Evolutionary conservation across 1,284 basidiomycete species (phyloP), one percentile per base, ranked within the genome.

Genomic region (Tylopilus sp.): DNA sequence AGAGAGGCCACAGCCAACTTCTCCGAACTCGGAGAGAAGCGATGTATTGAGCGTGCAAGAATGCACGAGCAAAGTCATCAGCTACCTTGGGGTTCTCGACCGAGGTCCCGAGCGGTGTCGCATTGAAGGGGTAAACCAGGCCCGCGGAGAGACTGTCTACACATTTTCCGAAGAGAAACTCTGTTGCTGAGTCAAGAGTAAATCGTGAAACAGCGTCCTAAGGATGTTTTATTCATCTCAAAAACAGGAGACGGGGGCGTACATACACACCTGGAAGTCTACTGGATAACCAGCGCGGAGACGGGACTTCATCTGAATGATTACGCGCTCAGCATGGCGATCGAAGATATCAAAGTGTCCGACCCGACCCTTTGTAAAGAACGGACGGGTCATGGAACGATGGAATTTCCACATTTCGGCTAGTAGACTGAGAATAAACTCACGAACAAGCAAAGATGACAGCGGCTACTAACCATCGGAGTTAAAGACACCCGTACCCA

Each of bases 151-250:
- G 80, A 62, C 73, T 79, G 58, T 80, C 72, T 49, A 82, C 82
- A 69, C 77, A 84, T 62, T 77, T 70, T 18, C 83, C 83, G 63
- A 89, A 88, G 39, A 89, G 55, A 72, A 88, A 88, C 66, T 87
- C 84, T 1, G 84, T 83, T 12, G 86, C 86, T 6, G 84, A 82
- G 72, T 89, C 87, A 36, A 89, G 81, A 0, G 87, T 87, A 72
- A 89, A 88, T 9, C 86, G 82, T 8, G 80, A 80, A 70, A 85
- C 68, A n/a, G 72, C 61, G 62, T 80, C 79, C 75, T 78, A 39
- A 22, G 26, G 5, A 24, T 51, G 12, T 22, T 55, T n/a, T 9
- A 4, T 61, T 51, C 22, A 10, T 36, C 29, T 47, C 29, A n/a
- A n/a, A 26, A 8, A 8, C 36, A 47, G 10, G 18, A 33, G 19